A percentile compares a stretch with the other conserved stretches of the same genome.
These are phyloP conservation scores for Barnettozyma vustinii DNA, from an alignment of 805 yeast genomes.

Conservation along the genomic window DNA sequence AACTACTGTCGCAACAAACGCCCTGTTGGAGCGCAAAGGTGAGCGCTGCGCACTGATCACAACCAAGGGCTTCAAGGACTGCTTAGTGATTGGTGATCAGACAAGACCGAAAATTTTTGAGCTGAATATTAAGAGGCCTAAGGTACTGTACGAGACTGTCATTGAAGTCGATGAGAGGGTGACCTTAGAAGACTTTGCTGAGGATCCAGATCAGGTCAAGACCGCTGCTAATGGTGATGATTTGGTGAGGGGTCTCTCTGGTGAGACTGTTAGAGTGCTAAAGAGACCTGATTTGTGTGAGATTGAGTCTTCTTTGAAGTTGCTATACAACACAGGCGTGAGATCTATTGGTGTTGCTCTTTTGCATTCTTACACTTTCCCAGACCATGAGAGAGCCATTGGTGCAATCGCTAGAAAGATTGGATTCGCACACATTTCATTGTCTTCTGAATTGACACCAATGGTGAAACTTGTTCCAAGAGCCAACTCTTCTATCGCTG, in stretches of 20 bases:
- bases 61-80: slow-evolving; percentile 84
- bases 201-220: slow-evolving; percentile 48
- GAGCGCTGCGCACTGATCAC: slow-evolving; percentile 81
- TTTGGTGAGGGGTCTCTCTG: slow-evolving; percentile 54
- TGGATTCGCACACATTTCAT: slow-evolving; percentile 66
- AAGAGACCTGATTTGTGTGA: slow-evolving; percentile 42
- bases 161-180: slow-evolving; percentile 88
- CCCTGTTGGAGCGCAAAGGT: slow-evolving; percentile 88
- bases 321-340: slow-evolving; percentile 51
- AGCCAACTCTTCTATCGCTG: slow-evolving; percentile 74
- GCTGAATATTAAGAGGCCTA: slow-evolving; percentile 65
- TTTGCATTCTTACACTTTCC: slow-evolving; percentile 68
- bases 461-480: slow-evolving; percentile 74
- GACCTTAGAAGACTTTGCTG: slow-evolving; percentile 74
- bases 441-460: slow-evolving; percentile 66
- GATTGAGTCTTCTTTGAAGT: slow-evolving; percentile 36
- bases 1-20: slow-evolving; percentile 94
- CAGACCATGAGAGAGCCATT: slow-evolving; percentile 58
- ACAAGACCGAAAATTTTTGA: slow-evolving; percentile 89
- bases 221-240: slow-evolving; percentile 25
- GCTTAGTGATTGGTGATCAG: slow-evolving; percentile 82
- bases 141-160: slow-evolving; percentile 66
- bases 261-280: slow-evolving; percentile 59
- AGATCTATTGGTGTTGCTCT: slow-evolving; percentile 68
- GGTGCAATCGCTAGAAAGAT: slow-evolving; percentile 55